These are phyloP conservation scores for Ogataea salicorniae DNA, from an alignment of 805 yeast genomes.

Conservation along the genomic window DNA sequence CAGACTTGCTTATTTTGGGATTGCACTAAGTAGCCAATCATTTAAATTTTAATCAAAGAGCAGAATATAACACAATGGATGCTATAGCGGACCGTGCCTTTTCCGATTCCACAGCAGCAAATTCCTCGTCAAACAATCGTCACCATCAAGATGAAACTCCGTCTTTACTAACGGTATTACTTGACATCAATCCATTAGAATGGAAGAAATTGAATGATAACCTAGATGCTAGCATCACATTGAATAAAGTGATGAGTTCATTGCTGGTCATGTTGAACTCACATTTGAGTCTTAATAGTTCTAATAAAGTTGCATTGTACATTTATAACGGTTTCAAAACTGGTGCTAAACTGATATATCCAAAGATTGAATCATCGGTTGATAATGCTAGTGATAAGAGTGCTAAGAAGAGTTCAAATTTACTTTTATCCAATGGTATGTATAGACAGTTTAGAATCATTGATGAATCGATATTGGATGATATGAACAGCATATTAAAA, in stretches of 20 bases:
- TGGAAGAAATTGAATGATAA: slow-evolving; percentile 48
- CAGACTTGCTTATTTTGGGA: too few species aligned
- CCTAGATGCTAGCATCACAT: slow-evolving; percentile 31
- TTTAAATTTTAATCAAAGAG: background rate
- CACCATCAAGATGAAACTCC: slow-evolving; percentile 54
- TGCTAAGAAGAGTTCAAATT: slow-evolving; percentile 8
- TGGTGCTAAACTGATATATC: slow-evolving; percentile 69
- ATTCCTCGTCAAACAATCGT: too few species aligned
- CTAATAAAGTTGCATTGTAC: slow-evolving; percentile 78
- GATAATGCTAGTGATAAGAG: slow-evolving; percentile 2
- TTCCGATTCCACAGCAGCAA: slow-evolving; percentile 20
- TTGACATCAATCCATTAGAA: slow-evolving; percentile 72
- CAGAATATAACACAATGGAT: slow-evolving; percentile 44
- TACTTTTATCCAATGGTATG: slow-evolving; percentile 54
- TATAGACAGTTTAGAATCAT: slow-evolving; percentile 79
- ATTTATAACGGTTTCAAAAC: slow-evolving; percentile 55
- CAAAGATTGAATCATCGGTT: slow-evolving; percentile 31
- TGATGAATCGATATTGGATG: slow-evolving; percentile 65
- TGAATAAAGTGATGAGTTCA: slow-evolving; percentile 58
- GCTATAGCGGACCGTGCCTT: slow-evolving; percentile 61
- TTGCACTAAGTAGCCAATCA: too few species aligned
- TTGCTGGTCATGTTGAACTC: slow-evolving; percentile 77
- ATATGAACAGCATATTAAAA: slow-evolving; percentile 44
- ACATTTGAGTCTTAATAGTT: slow-evolving; percentile 78
- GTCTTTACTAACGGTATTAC: slow-evolving; percentile 67